Evolutionary conservation across 345 rosid species (phyloP).

Genomic region (Eucalyptus camaldulensis): DNA sequence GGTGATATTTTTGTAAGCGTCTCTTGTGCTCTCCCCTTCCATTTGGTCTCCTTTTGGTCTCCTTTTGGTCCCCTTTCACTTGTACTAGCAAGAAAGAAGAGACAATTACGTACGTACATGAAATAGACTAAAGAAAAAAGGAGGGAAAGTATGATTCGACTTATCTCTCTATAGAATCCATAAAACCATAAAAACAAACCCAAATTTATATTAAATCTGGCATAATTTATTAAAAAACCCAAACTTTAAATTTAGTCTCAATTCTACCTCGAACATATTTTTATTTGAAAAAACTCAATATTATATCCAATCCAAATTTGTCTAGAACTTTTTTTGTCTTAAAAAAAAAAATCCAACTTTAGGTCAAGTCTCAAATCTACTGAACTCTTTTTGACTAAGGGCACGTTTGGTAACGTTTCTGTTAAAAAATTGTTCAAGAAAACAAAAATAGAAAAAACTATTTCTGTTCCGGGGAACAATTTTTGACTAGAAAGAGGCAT

Average conservation of each 20-base stretch:
- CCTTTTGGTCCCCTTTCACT: not conserved
- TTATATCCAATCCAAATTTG: not conserved
- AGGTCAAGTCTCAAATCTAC: not conserved
- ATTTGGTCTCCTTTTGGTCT: not conserved
- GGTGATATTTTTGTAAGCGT: not conserved
- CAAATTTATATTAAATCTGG: not conserved
- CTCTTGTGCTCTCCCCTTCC: not conserved
- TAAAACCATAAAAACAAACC: not conserved
- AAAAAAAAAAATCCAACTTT: not conserved
- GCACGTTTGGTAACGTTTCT: too few species aligned
- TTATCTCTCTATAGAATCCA: not conserved
- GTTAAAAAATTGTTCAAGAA: too few species aligned
- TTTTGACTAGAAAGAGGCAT: too few species aligned
- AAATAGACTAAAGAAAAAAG: not conserved
- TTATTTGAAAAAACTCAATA: too few species aligned
- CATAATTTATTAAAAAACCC: not conserved
- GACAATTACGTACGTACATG: not conserved
- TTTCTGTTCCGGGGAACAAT: accelerated
- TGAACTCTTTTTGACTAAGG: not conserved
- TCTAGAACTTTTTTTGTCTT: too few species aligned
- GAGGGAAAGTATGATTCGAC: not conserved
- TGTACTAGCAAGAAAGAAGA: not conserved
- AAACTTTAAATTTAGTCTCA: too few species aligned
- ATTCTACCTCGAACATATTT: too few species aligned
- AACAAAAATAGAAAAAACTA: too few species aligned